A percentile compares a stretch with the other conserved stretches of the same genome.
phyloP scores from a whole-genome alignment of 2,329 filamentous ascomycete species.

The Scedosporium apiospermum region DNA sequence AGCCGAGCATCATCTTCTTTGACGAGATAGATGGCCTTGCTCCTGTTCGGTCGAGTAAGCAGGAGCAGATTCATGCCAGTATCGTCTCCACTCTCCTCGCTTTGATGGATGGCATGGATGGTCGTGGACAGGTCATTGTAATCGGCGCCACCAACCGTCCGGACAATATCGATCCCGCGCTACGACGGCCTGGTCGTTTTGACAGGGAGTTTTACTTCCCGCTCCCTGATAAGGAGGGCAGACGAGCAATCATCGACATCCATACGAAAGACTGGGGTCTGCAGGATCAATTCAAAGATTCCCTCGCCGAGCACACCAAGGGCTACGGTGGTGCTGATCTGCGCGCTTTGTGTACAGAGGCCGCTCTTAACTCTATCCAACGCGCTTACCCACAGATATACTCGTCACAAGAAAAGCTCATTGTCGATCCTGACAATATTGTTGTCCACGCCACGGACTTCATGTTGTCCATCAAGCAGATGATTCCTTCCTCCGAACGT shows the following conservation, averaged over 20 bases:
- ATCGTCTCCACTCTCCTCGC: slow-evolving; percentile 93
- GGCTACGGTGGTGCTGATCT: slow-evolving; percentile 95
- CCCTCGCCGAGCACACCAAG: slow-evolving; percentile 81
- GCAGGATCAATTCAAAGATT: slow-evolving; percentile 66
- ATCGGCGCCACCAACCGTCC: slow-evolving; percentile 98
- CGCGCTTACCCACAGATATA: slow-evolving; percentile 96
- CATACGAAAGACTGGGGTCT: slow-evolving; percentile 93
- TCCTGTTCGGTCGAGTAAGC: slow-evolving; percentile 92
- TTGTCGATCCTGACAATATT: slow-evolving; percentile 79
- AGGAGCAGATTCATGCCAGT: slow-evolving; percentile 96
- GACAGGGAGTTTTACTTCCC: slow-evolving; percentile 98
- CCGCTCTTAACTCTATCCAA: slow-evolving; percentile 90
- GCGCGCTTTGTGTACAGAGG: slow-evolving; percentile 89
- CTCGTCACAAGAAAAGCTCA: slow-evolving; percentile 75
- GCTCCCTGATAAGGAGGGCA: slow-evolving; percentile 69
- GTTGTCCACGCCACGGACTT: slow-evolving; percentile 88
- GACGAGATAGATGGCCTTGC: slow-evolving; percentile 97
- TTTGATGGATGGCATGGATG: slow-evolving; percentile 96
- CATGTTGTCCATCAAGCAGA: slow-evolving; percentile 93
- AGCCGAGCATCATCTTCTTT: slow-evolving; percentile 94
- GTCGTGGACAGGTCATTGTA: slow-evolving; percentile 94
- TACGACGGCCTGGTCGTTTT: slow-evolving; percentile 87
- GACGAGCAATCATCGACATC: slow-evolving; percentile 84
- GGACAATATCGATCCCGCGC: slow-evolving; percentile 92
- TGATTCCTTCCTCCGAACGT: slow-evolving; percentile 88